These are phyloP conservation scores for Dissophora globulifera DNA, from an alignment of 192 early-diverging fungal species.

Conservation along the genomic window DNA sequence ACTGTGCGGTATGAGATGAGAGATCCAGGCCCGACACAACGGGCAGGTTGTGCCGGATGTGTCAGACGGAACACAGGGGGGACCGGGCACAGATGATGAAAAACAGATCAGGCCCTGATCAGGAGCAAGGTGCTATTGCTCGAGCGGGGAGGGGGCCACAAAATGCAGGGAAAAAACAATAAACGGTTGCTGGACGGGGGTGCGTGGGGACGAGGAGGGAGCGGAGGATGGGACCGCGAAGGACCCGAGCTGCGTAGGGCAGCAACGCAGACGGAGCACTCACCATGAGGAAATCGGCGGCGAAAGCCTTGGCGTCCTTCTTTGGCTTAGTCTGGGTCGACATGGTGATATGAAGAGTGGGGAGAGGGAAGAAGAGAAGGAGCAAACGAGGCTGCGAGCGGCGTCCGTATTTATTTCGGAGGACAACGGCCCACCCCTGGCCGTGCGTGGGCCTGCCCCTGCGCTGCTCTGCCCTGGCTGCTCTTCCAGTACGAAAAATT, in stretches of 20 bases:
- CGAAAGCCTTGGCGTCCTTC: constrained; percentile 54
- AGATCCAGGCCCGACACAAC: too few species aligned
- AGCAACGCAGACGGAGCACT: constrained; percentile 53
- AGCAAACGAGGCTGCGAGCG: not conserved
- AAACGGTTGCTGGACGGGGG: too few species aligned
- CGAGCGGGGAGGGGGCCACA: not conserved
- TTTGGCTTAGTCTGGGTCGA: constrained; percentile 28
- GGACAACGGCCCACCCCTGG: too few species aligned
- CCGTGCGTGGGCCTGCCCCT: too few species aligned
- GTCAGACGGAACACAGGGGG: too few species aligned
- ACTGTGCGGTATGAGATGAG: too few species aligned
- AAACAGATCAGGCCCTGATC: not conserved
- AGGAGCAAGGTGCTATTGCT: not conserved
- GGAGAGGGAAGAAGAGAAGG: constrained; percentile 2
- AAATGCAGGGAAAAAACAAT: not conserved
- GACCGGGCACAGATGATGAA: not conserved
- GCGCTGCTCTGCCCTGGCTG: too few species aligned
- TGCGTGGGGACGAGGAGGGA: too few species aligned
- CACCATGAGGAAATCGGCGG: constrained; percentile 65
- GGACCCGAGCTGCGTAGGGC: too few species aligned
- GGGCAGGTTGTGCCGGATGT: too few species aligned
- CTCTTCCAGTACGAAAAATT: too few species aligned
- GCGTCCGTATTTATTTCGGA: not conserved
- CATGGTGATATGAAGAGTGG: constrained; percentile 26
- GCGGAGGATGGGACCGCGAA: too few species aligned